These are phyloP conservation scores for Termitomyces sp. DNA, from an alignment of 768 basidiomycete species.

Conservation along the genomic window DNA sequence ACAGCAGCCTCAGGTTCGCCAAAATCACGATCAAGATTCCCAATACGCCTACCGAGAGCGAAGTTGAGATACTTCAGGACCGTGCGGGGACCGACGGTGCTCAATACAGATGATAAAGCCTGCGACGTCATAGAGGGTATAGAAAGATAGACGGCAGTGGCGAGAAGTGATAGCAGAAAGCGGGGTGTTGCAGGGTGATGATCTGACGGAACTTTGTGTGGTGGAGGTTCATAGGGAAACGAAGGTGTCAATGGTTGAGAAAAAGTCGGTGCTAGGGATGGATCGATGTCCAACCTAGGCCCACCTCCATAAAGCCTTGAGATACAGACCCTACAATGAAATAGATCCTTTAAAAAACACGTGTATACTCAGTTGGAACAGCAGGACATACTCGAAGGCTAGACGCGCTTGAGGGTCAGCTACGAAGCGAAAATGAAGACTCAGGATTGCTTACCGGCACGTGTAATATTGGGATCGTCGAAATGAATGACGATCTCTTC, in stretches of 20 bases:
- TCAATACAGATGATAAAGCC: slow-evolving; percentile 67
- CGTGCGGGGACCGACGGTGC: slow-evolving; percentile 76
- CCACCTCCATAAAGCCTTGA: slow-evolving; percentile 86
- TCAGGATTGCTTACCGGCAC: slow-evolving; percentile 57
- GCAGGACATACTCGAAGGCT: slow-evolving; percentile 83
- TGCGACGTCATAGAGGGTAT: slow-evolving; percentile 74
- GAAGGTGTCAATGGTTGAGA: slow-evolving; percentile 68
- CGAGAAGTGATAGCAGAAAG: slow-evolving; percentile 82
- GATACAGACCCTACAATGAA: slow-evolving; percentile 65
- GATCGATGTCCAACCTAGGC: slow-evolving; percentile 66
- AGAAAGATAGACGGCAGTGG: slow-evolving; percentile 83
- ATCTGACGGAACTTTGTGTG: slow-evolving; percentile 36
- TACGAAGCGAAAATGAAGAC: slow-evolving; percentile 7
- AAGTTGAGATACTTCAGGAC: slow-evolving; percentile 76
- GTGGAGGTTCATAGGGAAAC: slow-evolving; percentile 38
- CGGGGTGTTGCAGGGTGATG: slow-evolving; percentile 77
- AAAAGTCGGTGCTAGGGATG: slow-evolving; percentile 61
- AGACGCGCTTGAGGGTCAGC: slow-evolving; percentile 6
- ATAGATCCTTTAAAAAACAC: neutral
- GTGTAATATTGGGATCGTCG: slow-evolving; percentile 85
- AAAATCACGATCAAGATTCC: slow-evolving; percentile 26
- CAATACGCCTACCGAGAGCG: slow-evolving; percentile 69
- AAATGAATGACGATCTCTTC: slow-evolving; percentile 70
- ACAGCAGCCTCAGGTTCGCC: slow-evolving; percentile 58
- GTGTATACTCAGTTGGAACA: neutral